These are phyloP conservation scores for Metschnikowia rubicola DNA, from an alignment of 805 yeast genomes.

Conservation along the genomic window DNA sequence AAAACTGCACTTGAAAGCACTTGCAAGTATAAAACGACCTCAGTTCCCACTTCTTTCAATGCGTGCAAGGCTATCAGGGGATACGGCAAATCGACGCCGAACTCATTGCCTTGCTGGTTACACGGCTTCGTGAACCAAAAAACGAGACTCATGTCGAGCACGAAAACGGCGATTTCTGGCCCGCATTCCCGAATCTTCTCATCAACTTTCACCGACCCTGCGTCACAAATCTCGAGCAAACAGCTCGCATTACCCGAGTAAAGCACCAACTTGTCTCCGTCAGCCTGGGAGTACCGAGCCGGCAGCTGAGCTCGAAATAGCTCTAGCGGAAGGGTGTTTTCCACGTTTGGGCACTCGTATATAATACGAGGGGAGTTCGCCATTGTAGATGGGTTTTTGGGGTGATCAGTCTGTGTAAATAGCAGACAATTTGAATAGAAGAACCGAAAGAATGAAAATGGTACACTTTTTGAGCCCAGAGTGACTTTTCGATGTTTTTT, in stretches of 20 bases:
- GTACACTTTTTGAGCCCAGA: too few relatives aligned
- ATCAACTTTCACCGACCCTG: background rate
- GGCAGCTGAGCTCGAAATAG: constrained; percentile 38
- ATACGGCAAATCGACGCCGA: constrained; percentile 36
- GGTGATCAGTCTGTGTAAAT: background rate
- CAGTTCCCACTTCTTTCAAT: constrained; percentile 18
- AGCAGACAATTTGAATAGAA: background rate
- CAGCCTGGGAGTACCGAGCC: constrained; percentile 32
- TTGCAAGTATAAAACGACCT: constrained; percentile 30
- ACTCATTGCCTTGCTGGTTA: background rate
- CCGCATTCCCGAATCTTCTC: constrained; percentile 1
- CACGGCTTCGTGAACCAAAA: constrained; percentile 24
- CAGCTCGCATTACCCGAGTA: constrained; percentile 33
- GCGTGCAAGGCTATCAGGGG: constrained; percentile 34
- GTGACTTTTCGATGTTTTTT: too few relatives aligned
- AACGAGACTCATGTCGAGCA: constrained; percentile 32
- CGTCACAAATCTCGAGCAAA: constrained; percentile 13
- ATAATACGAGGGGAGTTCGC: constrained; percentile 11
- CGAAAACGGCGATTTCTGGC: constrained; percentile 24
- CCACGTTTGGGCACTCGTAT: constrained; percentile 34
- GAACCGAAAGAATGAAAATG: background rate
- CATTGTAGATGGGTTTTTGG: background rate
- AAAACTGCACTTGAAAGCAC: constrained; percentile 23
- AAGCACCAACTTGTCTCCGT: constrained; percentile 39
- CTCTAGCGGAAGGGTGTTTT: constrained; percentile 36